Base-by-base conservation (phyloP, 108 stramenopile species). In the Nitzschia sp. region DNA sequence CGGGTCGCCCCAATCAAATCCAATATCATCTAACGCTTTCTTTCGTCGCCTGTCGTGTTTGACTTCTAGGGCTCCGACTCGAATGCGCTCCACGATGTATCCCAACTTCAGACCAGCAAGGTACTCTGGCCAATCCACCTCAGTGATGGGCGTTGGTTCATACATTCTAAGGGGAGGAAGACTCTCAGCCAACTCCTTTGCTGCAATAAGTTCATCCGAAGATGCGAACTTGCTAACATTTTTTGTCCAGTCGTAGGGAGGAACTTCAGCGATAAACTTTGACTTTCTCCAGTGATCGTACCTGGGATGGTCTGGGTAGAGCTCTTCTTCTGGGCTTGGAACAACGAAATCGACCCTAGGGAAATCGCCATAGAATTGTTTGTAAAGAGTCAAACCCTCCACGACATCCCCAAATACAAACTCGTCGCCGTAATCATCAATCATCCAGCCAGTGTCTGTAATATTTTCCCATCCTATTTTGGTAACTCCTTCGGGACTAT, bases 1-100 rank as follows among this genome's bases (percentile, higher is more conserved):
- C 10, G 79, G 76, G 58, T 93, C 91, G 8, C 95, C 95, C 95
- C 95, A 96, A 51, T 92, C 92, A 67, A 96, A 96, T 8, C 70
- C 92, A 48, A 96, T 76, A 2, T 73, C 73, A 65, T 96, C 93
- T 25, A 96, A 76, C 67, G 81, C 75, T 43, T 75, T 82, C 70
- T 88, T 93, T 58, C 92, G 79, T 70, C 84, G 88, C 0, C 87
- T 78, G 19, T 92, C 56, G 69, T 92, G 91, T 65, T 83, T 87
- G 43, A 90, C 91, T 74, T 89, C 90, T n/a, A 95, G 86, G 76
- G 88, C 88, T 42, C 94, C 94, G 40, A 89, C 87, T 53, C 81
- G 83, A 21, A 94, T 91, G 0, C 93, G 81, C 53, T 55, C 41
- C 0, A 86, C 85, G 61, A 90, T 88, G 22, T 80, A 80, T 53